Conservation (phyloP, 805 yeast species). For the Nematodospora valgi region DNA sequence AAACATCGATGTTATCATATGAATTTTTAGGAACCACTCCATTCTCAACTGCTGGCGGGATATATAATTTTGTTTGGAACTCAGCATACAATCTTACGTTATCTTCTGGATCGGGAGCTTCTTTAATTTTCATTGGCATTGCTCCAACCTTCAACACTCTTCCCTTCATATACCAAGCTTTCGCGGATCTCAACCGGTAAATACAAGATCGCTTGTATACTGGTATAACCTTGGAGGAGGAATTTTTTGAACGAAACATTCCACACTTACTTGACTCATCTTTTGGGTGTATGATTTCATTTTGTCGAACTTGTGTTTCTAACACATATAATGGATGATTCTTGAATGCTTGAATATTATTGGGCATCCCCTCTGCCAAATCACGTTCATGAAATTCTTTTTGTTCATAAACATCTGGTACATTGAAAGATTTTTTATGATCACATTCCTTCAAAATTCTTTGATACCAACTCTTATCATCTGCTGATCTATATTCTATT, state of each 20-base stretch:
- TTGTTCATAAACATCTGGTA: conserved; percentile 52
- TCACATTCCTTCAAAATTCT: conserved; percentile 24
- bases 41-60: conserved; percentile 61
- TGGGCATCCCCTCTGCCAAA: conserved; percentile 82
- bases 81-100: conserved; percentile 65
- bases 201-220: conserved; percentile 72
- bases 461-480: conserved; percentile 60
- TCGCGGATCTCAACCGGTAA: conserved; percentile 61
- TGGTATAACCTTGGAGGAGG: conserved; percentile 46
- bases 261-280: conserved; percentile 62
- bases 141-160: conserved; percentile 69
- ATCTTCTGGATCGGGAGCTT: conserved; percentile 44
- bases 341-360: conserved; percentile 73
- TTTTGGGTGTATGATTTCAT: conserved; percentile 69
- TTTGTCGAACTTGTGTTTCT: conserved; percentile 67
- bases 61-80: conserved; percentile 69
- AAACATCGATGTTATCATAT: conserved; percentile 82
- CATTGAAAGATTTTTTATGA: conserved; percentile 17
- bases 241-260: conserved; percentile 48
- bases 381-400: conserved; percentile 61
- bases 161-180: conserved; percentile 85
- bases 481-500: conserved; percentile 52
- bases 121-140: conserved; percentile 54
- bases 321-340: conserved; percentile 85
- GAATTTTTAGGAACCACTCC: conserved; percentile 74